Evolutionary conservation across 2,329 filamentous ascomycete genomes (phyloP), one percentile per base, ranked within the genome.

Genomic region (Cercospora sp.): DNA sequence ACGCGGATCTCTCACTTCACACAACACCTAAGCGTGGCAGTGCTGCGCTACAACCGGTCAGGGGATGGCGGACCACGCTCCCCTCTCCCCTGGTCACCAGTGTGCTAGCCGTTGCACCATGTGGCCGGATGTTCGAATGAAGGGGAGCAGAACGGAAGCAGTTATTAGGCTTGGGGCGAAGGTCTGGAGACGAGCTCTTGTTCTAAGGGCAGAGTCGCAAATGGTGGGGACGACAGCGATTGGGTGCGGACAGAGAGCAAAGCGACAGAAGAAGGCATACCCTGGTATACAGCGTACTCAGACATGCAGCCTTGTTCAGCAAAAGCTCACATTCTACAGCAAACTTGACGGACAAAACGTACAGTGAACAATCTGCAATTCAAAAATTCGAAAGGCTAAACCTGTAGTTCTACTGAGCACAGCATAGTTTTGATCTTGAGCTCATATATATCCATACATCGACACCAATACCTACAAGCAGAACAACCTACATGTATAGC

Each of bases 31-130:
- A n/a, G n/a, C 13, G 60, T 31, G 36, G 36, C 60, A 62, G 40
- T 30, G 23, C 20, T 13, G 16, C 6, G 60, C 13, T 31, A 28
- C 31, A 60, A 60, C 30, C 18, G 58, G 31, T 16, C 30, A 31
- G 30, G 30, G 30, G 30, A 31, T 30, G 28, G 28, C 28, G 28
- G 28, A 30, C 28, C 28, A 30, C 28, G 28, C 28, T 30, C 28
- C 28, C 28, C 8, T 18, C 33, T 20, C 12, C n/a, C 9, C 36
- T 59, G 23, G 53, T 28, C 30, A 40, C 33, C 36, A 28, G 60
- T 30, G 40, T 62, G 60, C 60, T 62, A 53, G 33, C 40, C 40
- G 30, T 62, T 62, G 60, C 60, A 48, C 60, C 36, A 62, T 48
- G n/a, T 23, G 6, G 23, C 36, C 59, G 6, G 57, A 3, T 20